These are phyloP conservation scores for Symbiotaphrina buchneri DNA, from an alignment of 495 filamentous ascomycete genomes.

Conservation along the genomic window DNA sequence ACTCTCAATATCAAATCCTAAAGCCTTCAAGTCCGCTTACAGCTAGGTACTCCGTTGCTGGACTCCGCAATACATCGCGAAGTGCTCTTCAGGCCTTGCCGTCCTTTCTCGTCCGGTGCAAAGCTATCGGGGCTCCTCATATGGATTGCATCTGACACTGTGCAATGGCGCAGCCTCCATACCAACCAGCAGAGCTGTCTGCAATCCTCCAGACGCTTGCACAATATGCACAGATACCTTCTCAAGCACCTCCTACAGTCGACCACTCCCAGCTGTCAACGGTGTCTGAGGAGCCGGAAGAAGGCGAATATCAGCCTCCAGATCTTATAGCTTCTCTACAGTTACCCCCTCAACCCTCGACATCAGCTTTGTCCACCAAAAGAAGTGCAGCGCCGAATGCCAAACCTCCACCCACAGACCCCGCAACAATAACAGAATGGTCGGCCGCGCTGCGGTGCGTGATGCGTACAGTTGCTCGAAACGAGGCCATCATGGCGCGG, in stretches of 20 bases:
- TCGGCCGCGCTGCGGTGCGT: constrained; percentile 4
- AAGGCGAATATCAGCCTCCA: constrained; percentile 11
- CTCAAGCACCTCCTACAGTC: too few relatives aligned
- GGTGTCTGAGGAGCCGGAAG: constrained; percentile 5
- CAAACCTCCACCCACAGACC: constrained; percentile 1
- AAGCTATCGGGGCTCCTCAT: too few relatives aligned
- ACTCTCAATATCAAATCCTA: too few relatives aligned
- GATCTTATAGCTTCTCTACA: constrained; percentile 4
- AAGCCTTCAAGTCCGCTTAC: too few relatives aligned
- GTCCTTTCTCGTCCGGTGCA: too few relatives aligned
- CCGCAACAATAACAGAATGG: constrained; percentile 6
- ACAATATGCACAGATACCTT: constrained; percentile 13
- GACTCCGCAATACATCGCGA: not conserved
- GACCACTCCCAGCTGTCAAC: too few relatives aligned
- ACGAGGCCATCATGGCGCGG: not conserved
- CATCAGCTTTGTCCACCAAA: not conserved
- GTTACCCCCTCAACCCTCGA: not conserved
- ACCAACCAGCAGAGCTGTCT: constrained; percentile 23
- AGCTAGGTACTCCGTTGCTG: too few relatives aligned
- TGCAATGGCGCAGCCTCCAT: constrained; percentile 15
- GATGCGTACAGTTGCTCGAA: constrained; percentile 4
- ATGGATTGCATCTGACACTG: too few relatives aligned
- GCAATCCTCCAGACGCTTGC: constrained; percentile 29
- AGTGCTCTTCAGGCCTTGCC: not conserved
- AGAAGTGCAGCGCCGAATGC: not conserved